phyloP scores from a whole-genome alignment of 2,329 filamentous ascomycete species.

The Ascocoryne sarcoides region DNA sequence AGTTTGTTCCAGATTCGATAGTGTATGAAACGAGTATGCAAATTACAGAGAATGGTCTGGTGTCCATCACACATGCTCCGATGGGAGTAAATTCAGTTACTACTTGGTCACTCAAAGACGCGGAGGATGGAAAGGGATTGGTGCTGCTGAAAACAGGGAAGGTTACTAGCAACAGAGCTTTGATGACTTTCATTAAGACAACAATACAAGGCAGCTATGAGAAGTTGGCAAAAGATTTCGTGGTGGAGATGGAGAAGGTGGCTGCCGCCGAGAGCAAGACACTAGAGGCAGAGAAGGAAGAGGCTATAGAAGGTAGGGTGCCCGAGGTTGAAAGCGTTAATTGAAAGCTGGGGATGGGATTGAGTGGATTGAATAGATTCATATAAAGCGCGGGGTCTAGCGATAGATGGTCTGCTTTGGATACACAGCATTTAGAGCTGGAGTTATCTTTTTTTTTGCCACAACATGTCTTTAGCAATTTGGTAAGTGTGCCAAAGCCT shows the following conservation, averaged over 20 bases:
- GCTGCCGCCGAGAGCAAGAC: neutral
- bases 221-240: conserved; percentile 54
- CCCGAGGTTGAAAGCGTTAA: neutral
- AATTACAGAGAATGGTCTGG: conserved; percentile 15
- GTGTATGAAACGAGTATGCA: conserved; percentile 20
- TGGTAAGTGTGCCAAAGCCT: no score
- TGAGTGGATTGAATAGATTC: no score
- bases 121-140: conserved; percentile 61
- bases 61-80: conserved; percentile 24
- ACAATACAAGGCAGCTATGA: conserved; percentile 69
- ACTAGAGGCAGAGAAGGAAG: neutral
- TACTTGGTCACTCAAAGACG: conserved; percentile 62
- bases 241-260: conserved; percentile 36
- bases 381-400: no score
- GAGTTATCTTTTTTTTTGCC: no score
- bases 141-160: conserved; percentile 76
- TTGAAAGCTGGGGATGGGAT: neutral
- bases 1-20: conserved; percentile 21
- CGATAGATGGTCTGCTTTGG: no score
- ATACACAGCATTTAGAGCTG: no score
- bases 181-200: conserved; percentile 69
- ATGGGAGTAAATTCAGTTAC: conserved; percentile 43
- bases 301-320: neutral
- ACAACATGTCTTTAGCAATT: no score
- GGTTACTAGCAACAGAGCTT: conserved; percentile 67